Evolutionary conservation across 2,329 filamentous ascomycete species (phyloP), one percentile per base, ranked within the genome.

Genomic region (Atkinsonella hypoxylon): DNA sequence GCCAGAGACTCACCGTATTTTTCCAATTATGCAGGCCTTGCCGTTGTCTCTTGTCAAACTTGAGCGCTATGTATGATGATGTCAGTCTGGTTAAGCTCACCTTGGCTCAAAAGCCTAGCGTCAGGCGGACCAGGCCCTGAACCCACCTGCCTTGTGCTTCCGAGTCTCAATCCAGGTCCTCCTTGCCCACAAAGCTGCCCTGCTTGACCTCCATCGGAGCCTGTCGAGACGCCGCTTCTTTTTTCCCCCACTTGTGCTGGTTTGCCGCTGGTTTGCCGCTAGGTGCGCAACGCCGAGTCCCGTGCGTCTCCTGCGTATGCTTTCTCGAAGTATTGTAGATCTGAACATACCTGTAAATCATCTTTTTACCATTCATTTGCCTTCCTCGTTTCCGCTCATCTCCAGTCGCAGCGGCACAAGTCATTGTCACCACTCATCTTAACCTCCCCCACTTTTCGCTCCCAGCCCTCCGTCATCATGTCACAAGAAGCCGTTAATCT

Each of bases 401-500:
- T 41, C 13, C 18, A 30, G 34, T 18, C 17, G 48, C 41, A n/a
- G n/a, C 44, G 44, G 31, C 44, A 22, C 17, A 20, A 12, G 13
- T 15, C 31, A 36, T 13, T 8, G 30, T 34, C 26, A 30, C 41
- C 17, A 41, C 42, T 48, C 41, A 38, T 45, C 48, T 52, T 49
- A 42, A 41, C 46, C 32, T 51, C 40, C 48, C 50, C 43, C 32
- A 30, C 49, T 32, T 31, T 26, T 47, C 38, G 40, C 38, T 49
- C 20, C 44, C 46, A 40, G 44, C 36, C 39, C 26, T 50, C 44
- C 26, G 45, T 26, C 45, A 53, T 55, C 57, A 76, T 76, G 71
- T 61, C 70, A 53, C 59, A 87, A 66, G 81, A 87, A 67, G 91
- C 91, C 48, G 78, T 82, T 58, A 85, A 84, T 64, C 75, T 95